phyloP scores from a whole-genome alignment of 2,329 filamentous ascomycete genomes.

The Hypomyces rosellus region DNA sequence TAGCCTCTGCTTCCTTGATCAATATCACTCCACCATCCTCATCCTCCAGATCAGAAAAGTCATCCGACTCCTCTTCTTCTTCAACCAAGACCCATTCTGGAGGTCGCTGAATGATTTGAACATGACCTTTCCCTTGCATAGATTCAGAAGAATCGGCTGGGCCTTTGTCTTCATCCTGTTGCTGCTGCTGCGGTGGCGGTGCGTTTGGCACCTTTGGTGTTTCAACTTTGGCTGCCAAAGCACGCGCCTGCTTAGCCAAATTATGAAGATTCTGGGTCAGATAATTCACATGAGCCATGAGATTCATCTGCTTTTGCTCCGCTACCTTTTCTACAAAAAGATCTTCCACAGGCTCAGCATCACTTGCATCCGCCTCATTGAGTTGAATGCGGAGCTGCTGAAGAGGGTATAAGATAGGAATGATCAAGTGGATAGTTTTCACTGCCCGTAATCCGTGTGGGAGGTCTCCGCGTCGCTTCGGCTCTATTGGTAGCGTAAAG shows the following conservation, averaged over 20 bases:
- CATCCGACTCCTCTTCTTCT: constrained; percentile 42
- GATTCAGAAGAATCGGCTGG: constrained; percentile 9
- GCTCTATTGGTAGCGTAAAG: constrained; percentile 65
- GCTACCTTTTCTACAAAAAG: constrained; percentile 55
- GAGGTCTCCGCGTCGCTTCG: constrained; percentile 53
- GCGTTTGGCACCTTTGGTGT: constrained; percentile 12
- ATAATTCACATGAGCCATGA: constrained; percentile 72
- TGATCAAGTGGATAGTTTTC: constrained; percentile 59
- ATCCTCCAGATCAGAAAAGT: constrained; percentile 38
- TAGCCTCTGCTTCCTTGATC: constrained; percentile 18
- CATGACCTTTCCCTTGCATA: constrained; percentile 52
- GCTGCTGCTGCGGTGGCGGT: constrained; percentile 5
- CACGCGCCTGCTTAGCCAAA: constrained; percentile 51
- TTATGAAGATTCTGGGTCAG: constrained; percentile 63
- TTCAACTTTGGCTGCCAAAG: constrained; percentile 14
- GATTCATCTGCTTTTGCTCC: constrained; percentile 51
- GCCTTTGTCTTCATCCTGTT: constrained; percentile 9
- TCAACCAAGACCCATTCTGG: constrained; percentile 61
- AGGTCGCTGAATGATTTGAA: constrained; percentile 67
- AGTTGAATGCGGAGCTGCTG: constrained; percentile 61
- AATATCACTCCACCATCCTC: constrained; percentile 36
- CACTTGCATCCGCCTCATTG: constrained; percentile 53
- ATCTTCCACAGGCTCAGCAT: constrained; percentile 57
- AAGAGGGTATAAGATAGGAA: constrained; percentile 67
- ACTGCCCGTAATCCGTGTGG: constrained; percentile 55